Percentiles rank a stretch among this genome's conserved stretches.
phyloP scores from a whole-genome alignment of 192 early-diverging fungal genomes.

The Polychytrium aggregatum region DNA sequence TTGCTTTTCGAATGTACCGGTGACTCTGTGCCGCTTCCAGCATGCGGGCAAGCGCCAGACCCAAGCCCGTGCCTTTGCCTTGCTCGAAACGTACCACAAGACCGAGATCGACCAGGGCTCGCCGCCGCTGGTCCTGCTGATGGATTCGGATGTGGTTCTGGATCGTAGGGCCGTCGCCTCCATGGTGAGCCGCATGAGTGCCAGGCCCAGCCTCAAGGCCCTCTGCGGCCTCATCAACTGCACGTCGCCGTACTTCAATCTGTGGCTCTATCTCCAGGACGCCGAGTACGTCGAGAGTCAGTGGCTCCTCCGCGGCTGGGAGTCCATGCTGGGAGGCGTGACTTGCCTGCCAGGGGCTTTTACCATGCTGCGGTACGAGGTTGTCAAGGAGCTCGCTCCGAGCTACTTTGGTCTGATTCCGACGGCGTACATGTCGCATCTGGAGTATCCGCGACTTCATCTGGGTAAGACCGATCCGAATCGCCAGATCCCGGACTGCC shows the following conservation, averaged over 20 bases:
- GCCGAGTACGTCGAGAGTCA: slow-evolving; percentile 36
- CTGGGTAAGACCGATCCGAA: too few species aligned
- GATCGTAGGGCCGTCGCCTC: slow-evolving; percentile 16
- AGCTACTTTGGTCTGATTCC: slow-evolving; percentile 7
- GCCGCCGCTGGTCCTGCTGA: too few species aligned
- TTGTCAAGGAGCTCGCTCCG: slow-evolving; percentile 1
- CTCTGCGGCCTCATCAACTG: slow-evolving; percentile 23
- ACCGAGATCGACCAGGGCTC: too few species aligned
- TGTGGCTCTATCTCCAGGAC: slow-evolving; percentile 28
- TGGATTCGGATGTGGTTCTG: slow-evolving; percentile 37
- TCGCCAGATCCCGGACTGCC: too few species aligned
- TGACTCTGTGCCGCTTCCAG: too few species aligned
- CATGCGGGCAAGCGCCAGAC: slow-evolving; percentile 42
- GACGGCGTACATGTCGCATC: too few species aligned
- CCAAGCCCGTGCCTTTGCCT: slow-evolving; percentile 25
- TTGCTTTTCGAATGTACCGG: too few species aligned
- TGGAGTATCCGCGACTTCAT: too few species aligned
- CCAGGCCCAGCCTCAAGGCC: too few species aligned
- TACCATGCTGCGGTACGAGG: too few species aligned
- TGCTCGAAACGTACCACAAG: too few species aligned
- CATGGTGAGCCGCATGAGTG: slow-evolving; percentile 23
- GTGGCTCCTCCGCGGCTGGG: slow-evolving; percentile 21
- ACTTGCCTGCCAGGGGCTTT: slow-evolving; percentile 29
- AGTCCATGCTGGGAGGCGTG: slow-evolving; percentile 19
- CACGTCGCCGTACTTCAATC: slow-evolving; percentile 9